These are phyloP conservation scores for Agrostemma githago DNA, from an alignment of 148 eudicot genomes.

Conservation along the genomic window DNA sequence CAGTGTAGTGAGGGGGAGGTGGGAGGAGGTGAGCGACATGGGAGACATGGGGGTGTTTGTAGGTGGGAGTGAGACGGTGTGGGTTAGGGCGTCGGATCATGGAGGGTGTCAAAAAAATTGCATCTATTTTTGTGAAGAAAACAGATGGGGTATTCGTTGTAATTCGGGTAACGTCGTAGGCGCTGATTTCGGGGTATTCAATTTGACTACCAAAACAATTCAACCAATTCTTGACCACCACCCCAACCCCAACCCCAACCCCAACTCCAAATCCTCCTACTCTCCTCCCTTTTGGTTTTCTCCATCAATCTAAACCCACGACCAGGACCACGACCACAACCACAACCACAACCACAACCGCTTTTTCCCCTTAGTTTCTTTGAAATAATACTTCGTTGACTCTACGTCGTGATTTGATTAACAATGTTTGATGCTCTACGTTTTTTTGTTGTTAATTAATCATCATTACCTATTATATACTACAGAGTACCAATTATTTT, in stretches of 20 bases:
- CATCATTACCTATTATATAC: too few species aligned
- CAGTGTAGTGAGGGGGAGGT: background rate
- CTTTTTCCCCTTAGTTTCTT: too few species aligned
- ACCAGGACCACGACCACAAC: too few species aligned
- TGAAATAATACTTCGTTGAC: too few species aligned
- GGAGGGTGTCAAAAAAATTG: constrained; percentile 10
- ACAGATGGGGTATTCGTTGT: background rate
- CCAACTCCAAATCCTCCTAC: background rate
- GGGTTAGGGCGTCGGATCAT: background rate
- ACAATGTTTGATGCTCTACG: too few species aligned
- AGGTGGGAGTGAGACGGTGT: constrained; percentile 1
- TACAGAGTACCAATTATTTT: too few species aligned
- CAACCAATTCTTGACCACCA: background rate
- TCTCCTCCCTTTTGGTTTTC: background rate
- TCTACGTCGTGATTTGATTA: too few species aligned
- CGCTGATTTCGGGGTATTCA: constrained; percentile 11
- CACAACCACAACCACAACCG: too few species aligned
- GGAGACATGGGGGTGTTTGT: background rate
- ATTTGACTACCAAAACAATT: background rate
- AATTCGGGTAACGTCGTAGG: background rate
- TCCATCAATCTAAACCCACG: background rate
- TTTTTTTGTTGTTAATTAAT: too few species aligned
- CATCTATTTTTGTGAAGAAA: constrained; percentile 12
- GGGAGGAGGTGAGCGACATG: constrained; percentile 1
- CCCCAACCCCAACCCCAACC: background rate